phyloP scores from a whole-genome alignment of 2,329 filamentous ascomycete genomes.

The Sclerotinia spermophila region DNA sequence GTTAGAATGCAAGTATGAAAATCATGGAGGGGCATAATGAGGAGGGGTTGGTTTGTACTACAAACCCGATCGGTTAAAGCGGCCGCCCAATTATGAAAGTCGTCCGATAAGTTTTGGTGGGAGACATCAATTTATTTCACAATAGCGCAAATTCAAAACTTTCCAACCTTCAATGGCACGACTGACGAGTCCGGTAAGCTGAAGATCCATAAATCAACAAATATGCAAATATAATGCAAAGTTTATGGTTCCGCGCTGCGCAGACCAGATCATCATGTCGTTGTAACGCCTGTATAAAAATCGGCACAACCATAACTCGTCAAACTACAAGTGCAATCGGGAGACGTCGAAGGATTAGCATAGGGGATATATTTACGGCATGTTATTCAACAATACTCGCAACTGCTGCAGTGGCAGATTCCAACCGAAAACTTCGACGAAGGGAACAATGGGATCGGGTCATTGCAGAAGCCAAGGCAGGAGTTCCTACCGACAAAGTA shows the following conservation, averaged over 20 bases:
- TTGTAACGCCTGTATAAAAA: conserved; percentile 58
- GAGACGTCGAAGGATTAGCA: conserved; percentile 46
- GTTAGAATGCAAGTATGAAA: conserved; percentile 1
- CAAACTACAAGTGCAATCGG: conserved; percentile 49
- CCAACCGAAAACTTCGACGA: conserved; percentile 53
- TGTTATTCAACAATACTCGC: conserved; percentile 66
- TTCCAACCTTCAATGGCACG: background rate
- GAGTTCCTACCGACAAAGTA: conserved; percentile 14
- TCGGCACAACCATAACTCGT: conserved; percentile 44
- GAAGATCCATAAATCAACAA: conserved; percentile 18
- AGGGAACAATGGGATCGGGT: conserved; percentile 58
- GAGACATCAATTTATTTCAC: conserved; percentile 3
- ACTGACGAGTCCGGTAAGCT: conserved; percentile 1
- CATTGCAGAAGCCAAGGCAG: conserved; percentile 50
- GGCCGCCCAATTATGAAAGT: conserved; percentile 15
- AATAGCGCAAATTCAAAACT: conserved; percentile 6
- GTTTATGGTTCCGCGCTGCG: conserved; percentile 63
- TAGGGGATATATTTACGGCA: conserved; percentile 58
- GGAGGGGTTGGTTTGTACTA: conserved; percentile 9
- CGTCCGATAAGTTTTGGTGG: conserved; percentile 4
- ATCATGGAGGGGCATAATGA: conserved; percentile 8
- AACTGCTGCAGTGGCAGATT: conserved; percentile 61
- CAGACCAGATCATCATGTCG: conserved; percentile 58
- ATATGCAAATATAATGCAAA: conserved; percentile 54
- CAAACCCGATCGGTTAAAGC: conserved; percentile 18